Conservation (phyloP, 768 basidiomycete genomes). For the Amanita brunnescens region DNA sequence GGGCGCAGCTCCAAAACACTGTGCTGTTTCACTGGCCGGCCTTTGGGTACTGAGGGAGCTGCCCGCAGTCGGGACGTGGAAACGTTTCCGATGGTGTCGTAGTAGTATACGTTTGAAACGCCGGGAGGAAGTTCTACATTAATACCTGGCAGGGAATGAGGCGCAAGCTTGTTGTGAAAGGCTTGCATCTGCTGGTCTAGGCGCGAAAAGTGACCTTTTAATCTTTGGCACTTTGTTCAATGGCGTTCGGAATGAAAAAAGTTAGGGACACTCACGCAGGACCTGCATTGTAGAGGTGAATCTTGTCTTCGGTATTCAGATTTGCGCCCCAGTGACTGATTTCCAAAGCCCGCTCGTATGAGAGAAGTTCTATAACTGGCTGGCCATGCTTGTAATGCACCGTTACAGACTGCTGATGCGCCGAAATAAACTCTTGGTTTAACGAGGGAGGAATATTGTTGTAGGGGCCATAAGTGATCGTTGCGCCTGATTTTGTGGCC, state of each 20-base stretch:
- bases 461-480: conserved; percentile 86
- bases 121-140: conserved; percentile 78
- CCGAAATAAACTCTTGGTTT: conserved; percentile 42
- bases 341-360: conserved; percentile 71
- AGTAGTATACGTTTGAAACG: conserved; percentile 78
- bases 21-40: conserved; percentile 39
- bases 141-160: conserved; percentile 66
- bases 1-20: conserved; percentile 79
- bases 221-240: conserved; percentile 31
- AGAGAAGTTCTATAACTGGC: conserved; percentile 70
- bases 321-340: conserved; percentile 98
- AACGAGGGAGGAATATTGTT: conserved; percentile 62
- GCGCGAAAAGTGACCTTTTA: conserved; percentile 95
- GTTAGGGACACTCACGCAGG: conserved; percentile 54
- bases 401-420: conserved; percentile 54
- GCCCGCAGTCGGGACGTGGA: conserved; percentile 83
- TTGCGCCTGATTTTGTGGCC: conserved; percentile 67
- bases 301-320: conserved; percentile 85
- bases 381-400: conserved; percentile 81
- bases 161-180: conserved; percentile 56
- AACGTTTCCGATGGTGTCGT: conserved; percentile 91
- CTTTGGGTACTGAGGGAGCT: conserved; percentile 54
- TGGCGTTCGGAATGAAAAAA: conserved; percentile 6
- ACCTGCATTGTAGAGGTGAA: conserved; percentile 81
- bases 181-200: conserved; percentile 74